Percentiles rank a stretch among this genome's conserved stretches.
Evolutionary conservation across 805 yeast genomes (phyloP).

Genomic region (Barnettozyma siamensis): DNA sequence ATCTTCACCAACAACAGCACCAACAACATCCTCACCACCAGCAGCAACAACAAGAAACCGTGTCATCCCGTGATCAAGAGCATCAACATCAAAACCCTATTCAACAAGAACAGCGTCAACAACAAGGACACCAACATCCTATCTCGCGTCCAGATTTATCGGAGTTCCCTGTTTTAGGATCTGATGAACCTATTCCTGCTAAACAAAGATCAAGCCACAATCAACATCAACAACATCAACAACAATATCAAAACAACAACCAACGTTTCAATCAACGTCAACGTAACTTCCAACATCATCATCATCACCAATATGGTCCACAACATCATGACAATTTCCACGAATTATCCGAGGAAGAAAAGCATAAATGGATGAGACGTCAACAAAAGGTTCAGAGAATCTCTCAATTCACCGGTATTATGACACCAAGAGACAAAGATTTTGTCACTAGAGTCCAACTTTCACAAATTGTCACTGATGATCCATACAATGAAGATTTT

Average conservation of each 20-base stretch:
- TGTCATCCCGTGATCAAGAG: constrained; percentile 12
- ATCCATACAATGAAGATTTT: constrained; percentile 95
- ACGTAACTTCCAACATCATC: constrained; percentile 16
- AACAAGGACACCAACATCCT: constrained; percentile 22
- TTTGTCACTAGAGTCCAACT: constrained; percentile 91
- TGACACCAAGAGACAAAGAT: constrained; percentile 97
- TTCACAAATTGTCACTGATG: constrained; percentile 93
- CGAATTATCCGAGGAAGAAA: constrained; percentile 65
- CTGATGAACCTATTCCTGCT: constrained; percentile 30
- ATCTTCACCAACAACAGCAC: constrained; percentile 9
- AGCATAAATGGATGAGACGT: constrained; percentile 58
- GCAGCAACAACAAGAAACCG: constrained; percentile 9
- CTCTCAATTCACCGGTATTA: constrained; percentile 80
- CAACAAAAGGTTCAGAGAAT: constrained; percentile 72
- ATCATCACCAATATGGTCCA: constrained; percentile 24
- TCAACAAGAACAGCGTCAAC: constrained; percentile 13
- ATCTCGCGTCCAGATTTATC: constrained; percentile 29
- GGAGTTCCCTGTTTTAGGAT: constrained; percentile 52
- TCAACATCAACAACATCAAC: constrained; percentile 17
- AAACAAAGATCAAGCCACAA: constrained; percentile 17
- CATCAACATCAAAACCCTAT: constrained; percentile 21
- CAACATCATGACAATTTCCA: constrained; percentile 28
- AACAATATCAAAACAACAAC: constrained; percentile 16
- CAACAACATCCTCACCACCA: constrained; percentile 13
- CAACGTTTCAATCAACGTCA: constrained; percentile 19